phyloP scores from a whole-genome alignment of 352 stramenopile species.

The Pythium plurisporium region DNA sequence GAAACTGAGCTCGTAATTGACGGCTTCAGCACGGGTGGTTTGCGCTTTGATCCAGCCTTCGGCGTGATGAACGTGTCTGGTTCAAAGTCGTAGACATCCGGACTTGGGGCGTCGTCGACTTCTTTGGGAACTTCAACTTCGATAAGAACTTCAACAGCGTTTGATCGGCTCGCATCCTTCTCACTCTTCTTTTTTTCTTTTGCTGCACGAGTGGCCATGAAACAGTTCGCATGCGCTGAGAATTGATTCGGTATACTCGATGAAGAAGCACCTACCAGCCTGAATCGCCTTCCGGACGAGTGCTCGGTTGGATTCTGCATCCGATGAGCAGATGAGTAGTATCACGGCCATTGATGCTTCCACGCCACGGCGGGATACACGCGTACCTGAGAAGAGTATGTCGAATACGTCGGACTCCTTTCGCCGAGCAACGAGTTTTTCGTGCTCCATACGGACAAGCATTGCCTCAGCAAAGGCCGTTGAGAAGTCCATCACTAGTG shows the following conservation, averaged over 20 bases:
- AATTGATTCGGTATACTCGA: too few relatives aligned
- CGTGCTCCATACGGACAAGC: constrained; percentile 31
- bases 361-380: too few relatives aligned
- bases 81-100: constrained; percentile 16
- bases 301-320: constrained; percentile 16
- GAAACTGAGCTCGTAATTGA: background rate
- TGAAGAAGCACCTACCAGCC: constrained; percentile 1
- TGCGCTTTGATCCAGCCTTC: background rate
- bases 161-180: too few relatives aligned
- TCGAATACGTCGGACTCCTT: constrained; percentile 17
- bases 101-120: background rate
- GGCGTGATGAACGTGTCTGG: constrained; percentile 1
- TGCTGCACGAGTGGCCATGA: background rate
- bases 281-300: constrained; percentile 27
- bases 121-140: background rate
- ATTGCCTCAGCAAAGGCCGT: constrained; percentile 19
- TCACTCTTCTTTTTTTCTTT: too few relatives aligned
- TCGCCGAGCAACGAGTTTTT: constrained; percentile 26
- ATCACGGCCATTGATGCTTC: too few relatives aligned
- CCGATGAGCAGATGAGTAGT: too few relatives aligned
- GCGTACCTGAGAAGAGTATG: constrained; percentile 27
- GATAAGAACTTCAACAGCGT: too few relatives aligned
- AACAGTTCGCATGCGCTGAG: too few relatives aligned
- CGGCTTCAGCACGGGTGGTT: background rate
- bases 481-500: constrained; percentile 15